phyloP scores from a whole-genome alignment of 768 basidiomycete genomes.

The Leccinum imitatum region DNA sequence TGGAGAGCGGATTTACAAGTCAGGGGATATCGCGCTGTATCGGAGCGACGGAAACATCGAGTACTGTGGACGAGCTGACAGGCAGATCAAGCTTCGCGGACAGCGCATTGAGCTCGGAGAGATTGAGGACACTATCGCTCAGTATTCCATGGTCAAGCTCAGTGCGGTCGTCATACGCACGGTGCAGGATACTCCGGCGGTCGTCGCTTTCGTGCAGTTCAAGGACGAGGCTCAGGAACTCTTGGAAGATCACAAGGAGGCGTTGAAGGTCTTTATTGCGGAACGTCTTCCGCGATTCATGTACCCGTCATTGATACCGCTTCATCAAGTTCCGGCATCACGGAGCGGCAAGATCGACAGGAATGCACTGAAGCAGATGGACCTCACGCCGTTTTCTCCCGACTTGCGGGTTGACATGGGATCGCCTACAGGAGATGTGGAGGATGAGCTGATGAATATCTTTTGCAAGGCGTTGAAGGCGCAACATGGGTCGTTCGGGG shows the following conservation, averaged over 20 bases:
- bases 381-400: slow-evolving; percentile 21
- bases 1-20: slow-evolving; percentile 32
- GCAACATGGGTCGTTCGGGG: slow-evolving; percentile 23
- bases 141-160: slow-evolving; percentile 21
- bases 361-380: slow-evolving; percentile 29
- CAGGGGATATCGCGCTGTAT: slow-evolving; percentile 32
- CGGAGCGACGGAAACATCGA: slow-evolving; percentile 28
- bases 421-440: slow-evolving; percentile 26
- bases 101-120: slow-evolving; percentile 36
- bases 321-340: slow-evolving; percentile 24
- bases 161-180: slow-evolving; percentile 27
- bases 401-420: slow-evolving; percentile 27
- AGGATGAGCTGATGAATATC: slow-evolving; percentile 25
- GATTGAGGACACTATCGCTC: slow-evolving; percentile 32
- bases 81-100: slow-evolving; percentile 36
- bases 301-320: slow-evolving; percentile 32
- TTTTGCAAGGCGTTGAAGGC: slow-evolving; percentile 26
- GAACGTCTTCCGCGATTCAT: slow-evolving; percentile 34
- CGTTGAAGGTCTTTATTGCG: slow-evolving; percentile 25
- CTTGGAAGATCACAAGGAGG: slow-evolving; percentile 22
- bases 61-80: slow-evolving; percentile 34
- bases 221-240: slow-evolving; percentile 11
- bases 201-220: slow-evolving; percentile 32
- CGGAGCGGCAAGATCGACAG: slow-evolving; percentile 31
- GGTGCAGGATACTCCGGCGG: slow-evolving; percentile 29